These are phyloP conservation scores for Alternaria hordeiaustralica DNA, from an alignment of 2,329 filamentous ascomycete species.

Conservation along the genomic window DNA sequence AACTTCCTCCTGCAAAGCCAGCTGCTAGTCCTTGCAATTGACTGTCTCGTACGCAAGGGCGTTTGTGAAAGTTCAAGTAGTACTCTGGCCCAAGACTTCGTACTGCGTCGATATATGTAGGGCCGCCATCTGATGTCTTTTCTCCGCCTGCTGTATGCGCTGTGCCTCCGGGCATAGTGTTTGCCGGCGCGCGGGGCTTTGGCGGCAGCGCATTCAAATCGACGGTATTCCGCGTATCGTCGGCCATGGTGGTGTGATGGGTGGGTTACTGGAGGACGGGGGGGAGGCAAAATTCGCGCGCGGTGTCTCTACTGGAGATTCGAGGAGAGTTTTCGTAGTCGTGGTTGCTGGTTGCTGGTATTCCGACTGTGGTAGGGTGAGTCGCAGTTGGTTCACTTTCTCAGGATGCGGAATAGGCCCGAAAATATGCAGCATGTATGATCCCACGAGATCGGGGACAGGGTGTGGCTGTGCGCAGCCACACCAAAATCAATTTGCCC, in stretches of 20 bases:
- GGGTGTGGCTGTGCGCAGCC: slow-evolving; percentile 10
- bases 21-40: slow-evolving; percentile 82
- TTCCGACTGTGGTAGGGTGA: slow-evolving; percentile 1
- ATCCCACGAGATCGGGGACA: slow-evolving; percentile 15
- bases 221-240: slow-evolving; percentile 51
- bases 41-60: slow-evolving; percentile 83
- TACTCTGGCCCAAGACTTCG: slow-evolving; percentile 72
- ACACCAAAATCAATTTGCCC: slow-evolving; percentile 35
- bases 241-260: slow-evolving; percentile 50
- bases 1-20: slow-evolving; percentile 76
- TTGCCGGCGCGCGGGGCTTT: slow-evolving; percentile 38
- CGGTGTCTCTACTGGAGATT: neutral
- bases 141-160: slow-evolving; percentile 67
- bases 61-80: slow-evolving; percentile 74
- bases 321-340: neutral
- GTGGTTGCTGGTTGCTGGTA: neutral
- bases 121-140: slow-evolving; percentile 28
- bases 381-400: slow-evolving; percentile 11
- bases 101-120: slow-evolving; percentile 66
- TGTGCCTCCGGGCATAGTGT: slow-evolving; percentile 60
- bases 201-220: slow-evolving; percentile 25
- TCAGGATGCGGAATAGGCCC: slow-evolving; percentile 27
- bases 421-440: slow-evolving; percentile 33
- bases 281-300: neutral
- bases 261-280: neutral